These are phyloP conservation scores for Fusarium avenaceum DNA, from an alignment of 2,329 filamentous ascomycete species.

Conservation along the genomic window DNA sequence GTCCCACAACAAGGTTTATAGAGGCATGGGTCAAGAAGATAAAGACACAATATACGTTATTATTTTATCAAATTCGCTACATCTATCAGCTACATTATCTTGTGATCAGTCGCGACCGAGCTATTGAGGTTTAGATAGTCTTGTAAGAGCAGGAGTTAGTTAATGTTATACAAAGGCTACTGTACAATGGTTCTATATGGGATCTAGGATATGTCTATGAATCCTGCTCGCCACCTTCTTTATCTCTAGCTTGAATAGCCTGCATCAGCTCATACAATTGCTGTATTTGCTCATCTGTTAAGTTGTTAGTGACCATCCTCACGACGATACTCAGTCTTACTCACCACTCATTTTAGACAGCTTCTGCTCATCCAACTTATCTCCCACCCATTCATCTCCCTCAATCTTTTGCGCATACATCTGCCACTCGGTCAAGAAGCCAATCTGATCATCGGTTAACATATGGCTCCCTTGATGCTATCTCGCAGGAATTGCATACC, in stretches of 20 bases:
- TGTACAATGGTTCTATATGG: slow-evolving; percentile 25
- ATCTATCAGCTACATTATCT: too few relatives aligned
- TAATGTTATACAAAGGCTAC: background rate
- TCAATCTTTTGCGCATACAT: slow-evolving; percentile 93
- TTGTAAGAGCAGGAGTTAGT: background rate
- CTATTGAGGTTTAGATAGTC: too few relatives aligned
- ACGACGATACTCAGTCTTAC: slow-evolving; percentile 45
- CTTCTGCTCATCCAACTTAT: slow-evolving; percentile 85
- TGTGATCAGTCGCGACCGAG: too few relatives aligned
- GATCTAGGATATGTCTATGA: slow-evolving; percentile 34
- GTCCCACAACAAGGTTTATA: background rate
- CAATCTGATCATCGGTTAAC: slow-evolving; percentile 71
- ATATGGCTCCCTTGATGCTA: background rate
- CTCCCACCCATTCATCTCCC: slow-evolving; percentile 85
- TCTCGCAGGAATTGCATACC: slow-evolving; percentile 63
- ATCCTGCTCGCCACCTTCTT: slow-evolving; percentile 46
- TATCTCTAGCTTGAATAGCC: slow-evolving; percentile 69
- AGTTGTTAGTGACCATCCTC: slow-evolving; percentile 16
- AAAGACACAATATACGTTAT: background rate
- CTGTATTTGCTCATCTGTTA: slow-evolving; percentile 86
- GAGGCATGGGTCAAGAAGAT: background rate
- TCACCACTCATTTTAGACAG: slow-evolving; percentile 94
- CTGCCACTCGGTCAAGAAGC: slow-evolving; percentile 97
- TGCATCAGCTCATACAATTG: slow-evolving; percentile 96
- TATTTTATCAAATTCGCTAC: background rate